phyloP scores from a whole-genome alignment of 2,329 filamentous ascomycete species.

The Coniochaeta sp. region DNA sequence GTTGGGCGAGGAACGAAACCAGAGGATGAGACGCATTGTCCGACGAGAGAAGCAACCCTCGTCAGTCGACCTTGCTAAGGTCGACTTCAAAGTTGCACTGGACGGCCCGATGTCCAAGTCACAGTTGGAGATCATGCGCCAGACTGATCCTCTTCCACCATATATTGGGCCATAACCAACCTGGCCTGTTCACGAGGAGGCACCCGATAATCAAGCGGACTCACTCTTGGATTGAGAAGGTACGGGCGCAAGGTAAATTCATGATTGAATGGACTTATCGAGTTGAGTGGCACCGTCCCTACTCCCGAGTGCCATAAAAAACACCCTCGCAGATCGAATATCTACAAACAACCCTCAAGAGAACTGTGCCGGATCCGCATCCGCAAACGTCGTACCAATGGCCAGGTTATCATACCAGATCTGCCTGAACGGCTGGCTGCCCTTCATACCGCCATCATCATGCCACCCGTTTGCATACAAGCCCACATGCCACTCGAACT shows the following conservation, averaged over 20 bases:
- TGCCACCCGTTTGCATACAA: constrained; percentile 44
- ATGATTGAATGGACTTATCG: no score
- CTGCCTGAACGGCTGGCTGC: constrained; percentile 33
- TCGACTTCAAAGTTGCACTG: neutral
- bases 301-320: no score
- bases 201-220: no score
- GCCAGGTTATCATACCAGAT: constrained; percentile 45
- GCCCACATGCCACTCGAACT: constrained; percentile 39
- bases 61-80: neutral
- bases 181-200: no score
- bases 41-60: neutral
- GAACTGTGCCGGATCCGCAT: constrained; percentile 25
- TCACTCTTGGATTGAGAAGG: no score
- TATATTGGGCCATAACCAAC: no score
- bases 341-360: no score
- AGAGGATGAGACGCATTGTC: neutral
- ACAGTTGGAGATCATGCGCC: neutral
- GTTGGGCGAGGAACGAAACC: neutral
- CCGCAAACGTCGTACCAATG: constrained; percentile 30
- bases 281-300: no score
- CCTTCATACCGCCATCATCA: constrained; percentile 31
- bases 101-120: neutral
- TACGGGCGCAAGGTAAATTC: no score
- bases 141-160: no score
- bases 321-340: no score